Evolutionary conservation across 108 stramenopile species (phyloP).

Genomic region (Skeletonema tropicum): DNA sequence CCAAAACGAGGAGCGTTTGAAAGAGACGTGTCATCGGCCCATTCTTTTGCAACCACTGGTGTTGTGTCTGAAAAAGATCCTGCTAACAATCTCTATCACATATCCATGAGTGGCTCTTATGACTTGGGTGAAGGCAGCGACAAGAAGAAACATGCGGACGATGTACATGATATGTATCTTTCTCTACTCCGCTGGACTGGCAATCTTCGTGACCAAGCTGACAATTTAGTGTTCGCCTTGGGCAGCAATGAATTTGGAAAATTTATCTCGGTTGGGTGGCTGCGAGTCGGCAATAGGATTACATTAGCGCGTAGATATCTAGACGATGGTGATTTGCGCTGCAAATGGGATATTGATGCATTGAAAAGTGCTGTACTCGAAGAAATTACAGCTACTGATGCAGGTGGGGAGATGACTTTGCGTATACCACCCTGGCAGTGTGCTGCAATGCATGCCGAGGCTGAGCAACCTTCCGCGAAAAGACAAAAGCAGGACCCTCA

Average conservation of each 20-base stretch:
- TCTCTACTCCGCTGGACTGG: conserved; percentile 60
- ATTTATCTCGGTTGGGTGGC: conserved; percentile 66
- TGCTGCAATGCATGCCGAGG: conserved; percentile 42
- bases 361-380: conserved; percentile 49
- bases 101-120: conserved; percentile 51
- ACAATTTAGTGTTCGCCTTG: conserved; percentile 55
- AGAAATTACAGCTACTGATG: conserved; percentile 37
- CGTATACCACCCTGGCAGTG: conserved; percentile 68
- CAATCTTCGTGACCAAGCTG: conserved; percentile 52
- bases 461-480: conserved; percentile 12
- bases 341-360: conserved; percentile 59
- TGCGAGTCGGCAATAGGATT: conserved; percentile 63
- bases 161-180: conserved; percentile 53
- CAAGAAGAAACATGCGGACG: conserved; percentile 45
- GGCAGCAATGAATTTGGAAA: conserved; percentile 60
- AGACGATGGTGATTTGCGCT: conserved; percentile 50
- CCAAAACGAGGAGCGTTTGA: conserved; percentile 60
- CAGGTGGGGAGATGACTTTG: conserved; percentile 22
- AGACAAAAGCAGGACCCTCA: conserved; percentile 19
- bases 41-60: conserved; percentile 52
- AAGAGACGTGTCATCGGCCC: conserved; percentile 49
- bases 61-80: conserved; percentile 14
- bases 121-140: conserved; percentile 45
- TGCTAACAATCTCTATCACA: conserved; percentile 20
- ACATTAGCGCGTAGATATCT: conserved; percentile 69